Evolutionary conservation across 2,329 filamentous ascomycete genomes (phyloP).

Genomic region (Gnomoniopsis smithogilvyi): DNA sequence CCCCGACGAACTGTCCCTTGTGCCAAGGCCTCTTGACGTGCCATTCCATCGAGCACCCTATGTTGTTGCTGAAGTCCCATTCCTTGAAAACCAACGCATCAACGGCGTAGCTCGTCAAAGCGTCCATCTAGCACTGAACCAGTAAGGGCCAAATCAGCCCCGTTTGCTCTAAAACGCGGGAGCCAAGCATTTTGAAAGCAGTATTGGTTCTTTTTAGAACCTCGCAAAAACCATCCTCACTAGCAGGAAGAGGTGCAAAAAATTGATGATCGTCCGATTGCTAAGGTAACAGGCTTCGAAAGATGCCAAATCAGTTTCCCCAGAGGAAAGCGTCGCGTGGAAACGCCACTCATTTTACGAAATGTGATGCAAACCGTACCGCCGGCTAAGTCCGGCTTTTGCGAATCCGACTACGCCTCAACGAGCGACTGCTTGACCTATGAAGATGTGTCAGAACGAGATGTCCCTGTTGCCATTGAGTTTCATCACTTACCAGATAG

Average conservation of each 20-base stretch:
- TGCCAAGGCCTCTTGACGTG: not conserved
- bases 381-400: no score
- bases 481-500: slow-evolving; percentile 53
- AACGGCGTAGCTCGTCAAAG: not conserved
- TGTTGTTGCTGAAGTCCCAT: not conserved
- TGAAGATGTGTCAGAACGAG: not conserved
- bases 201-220: not conserved
- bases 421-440: slow-evolving; percentile 16
- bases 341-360: no score
- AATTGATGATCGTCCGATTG: not conserved
- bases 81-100: not conserved
- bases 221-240: not conserved
- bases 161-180: not conserved
- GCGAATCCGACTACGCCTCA: slow-evolving; percentile 2
- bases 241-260: not conserved
- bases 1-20: not conserved
- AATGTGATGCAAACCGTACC: no score
- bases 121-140: not conserved
- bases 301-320: not conserved
- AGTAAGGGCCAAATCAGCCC: not conserved
- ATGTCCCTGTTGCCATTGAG: not conserved
- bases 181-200: not conserved
- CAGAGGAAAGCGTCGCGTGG: not conserved
- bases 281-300: not conserved
- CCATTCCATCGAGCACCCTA: not conserved